phyloP scores from a whole-genome alignment of 768 basidiomycete species.

The Suillus plorans region DNA sequence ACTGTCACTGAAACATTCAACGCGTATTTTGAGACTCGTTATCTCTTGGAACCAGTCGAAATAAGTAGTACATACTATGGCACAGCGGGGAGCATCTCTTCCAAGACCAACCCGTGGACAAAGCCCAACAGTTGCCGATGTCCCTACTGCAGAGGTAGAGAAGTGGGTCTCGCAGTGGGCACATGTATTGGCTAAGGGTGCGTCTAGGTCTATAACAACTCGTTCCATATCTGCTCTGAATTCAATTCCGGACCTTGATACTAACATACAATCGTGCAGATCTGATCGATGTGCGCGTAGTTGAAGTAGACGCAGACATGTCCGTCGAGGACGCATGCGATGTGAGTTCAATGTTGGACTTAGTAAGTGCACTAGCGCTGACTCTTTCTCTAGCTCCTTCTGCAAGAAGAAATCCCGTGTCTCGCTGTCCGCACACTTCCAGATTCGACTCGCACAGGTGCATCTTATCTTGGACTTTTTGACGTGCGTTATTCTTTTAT shows the following conservation, averaged over 20 bases:
- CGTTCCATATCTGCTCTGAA: neutral
- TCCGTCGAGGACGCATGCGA: constrained; percentile 85
- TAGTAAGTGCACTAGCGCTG: neutral
- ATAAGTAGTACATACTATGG: constrained; percentile 4
- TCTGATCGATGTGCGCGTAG: constrained; percentile 67
- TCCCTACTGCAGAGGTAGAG: constrained; percentile 34
- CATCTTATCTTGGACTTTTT: constrained; percentile 60
- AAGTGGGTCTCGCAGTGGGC: constrained; percentile 64
- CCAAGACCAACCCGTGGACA: constrained; percentile 13
- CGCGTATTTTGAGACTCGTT: neutral
- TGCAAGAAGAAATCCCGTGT: constrained; percentile 63
- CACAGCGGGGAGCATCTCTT: constrained; percentile 20
- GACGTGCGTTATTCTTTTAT: constrained; percentile 54
- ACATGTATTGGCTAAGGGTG: constrained; percentile 57
- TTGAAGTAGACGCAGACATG: constrained; percentile 65
- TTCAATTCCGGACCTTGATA: neutral
- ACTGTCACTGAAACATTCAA: neutral
- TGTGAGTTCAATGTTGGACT: constrained; percentile 38
- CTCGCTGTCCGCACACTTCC: constrained; percentile 53
- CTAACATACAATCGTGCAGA: constrained; percentile 38
- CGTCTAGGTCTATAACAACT: constrained; percentile 10
- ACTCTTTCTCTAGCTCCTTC: constrained; percentile 47
- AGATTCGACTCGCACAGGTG: constrained; percentile 11
- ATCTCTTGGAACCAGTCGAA: constrained; percentile 1
- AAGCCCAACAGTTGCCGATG: constrained; percentile 11